phyloP scores from a whole-genome alignment of 768 basidiomycete species.

The Tylopilus balloui region DNA sequence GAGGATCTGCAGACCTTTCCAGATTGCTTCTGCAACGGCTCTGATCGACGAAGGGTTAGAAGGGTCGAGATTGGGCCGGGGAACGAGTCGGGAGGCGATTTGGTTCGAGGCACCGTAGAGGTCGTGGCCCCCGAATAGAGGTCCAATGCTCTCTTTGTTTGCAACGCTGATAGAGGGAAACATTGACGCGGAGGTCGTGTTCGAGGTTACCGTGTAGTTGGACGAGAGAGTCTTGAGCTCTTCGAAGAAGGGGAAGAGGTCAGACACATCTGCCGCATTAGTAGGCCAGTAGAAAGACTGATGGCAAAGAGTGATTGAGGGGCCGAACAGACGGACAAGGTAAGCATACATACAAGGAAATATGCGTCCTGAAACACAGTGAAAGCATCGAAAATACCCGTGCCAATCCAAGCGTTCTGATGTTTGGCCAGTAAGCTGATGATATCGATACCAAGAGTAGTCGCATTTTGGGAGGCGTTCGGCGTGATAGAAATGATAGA shows the following conservation, averaged over 20 bases:
- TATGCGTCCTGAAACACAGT: slow-evolving; percentile 6
- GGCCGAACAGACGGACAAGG: neutral
- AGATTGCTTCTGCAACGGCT: slow-evolving; percentile 14
- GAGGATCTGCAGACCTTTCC: slow-evolving; percentile 15
- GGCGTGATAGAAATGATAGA: slow-evolving; percentile 14
- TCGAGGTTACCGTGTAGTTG: slow-evolving; percentile 14
- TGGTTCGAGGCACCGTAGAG: slow-evolving; percentile 17
- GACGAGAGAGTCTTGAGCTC: slow-evolving; percentile 13
- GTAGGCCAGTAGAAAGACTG: slow-evolving; percentile 18
- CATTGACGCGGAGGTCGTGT: slow-evolving; percentile 7
- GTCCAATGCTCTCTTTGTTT: slow-evolving; percentile 4
- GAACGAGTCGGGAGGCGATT: slow-evolving; percentile 20
- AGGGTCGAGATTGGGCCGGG: slow-evolving; percentile 13
- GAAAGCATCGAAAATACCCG: slow-evolving; percentile 11
- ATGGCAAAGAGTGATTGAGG: neutral
- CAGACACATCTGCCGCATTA: neutral
- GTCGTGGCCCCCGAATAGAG: slow-evolving; percentile 9
- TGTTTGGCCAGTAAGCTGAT: slow-evolving; percentile 17
- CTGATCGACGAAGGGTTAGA: slow-evolving; percentile 11
- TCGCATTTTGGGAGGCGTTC: slow-evolving; percentile 7
- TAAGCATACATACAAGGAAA: slow-evolving; percentile 10
- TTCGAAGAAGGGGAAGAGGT: slow-evolving; percentile 16
- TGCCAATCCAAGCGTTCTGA: slow-evolving; percentile 11
- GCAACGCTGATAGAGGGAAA: slow-evolving; percentile 15
- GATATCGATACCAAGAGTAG: slow-evolving; percentile 16